A percentile compares a stretch with the other conserved stretches of the same genome.
phyloP scores from a whole-genome alignment of 2,329 filamentous ascomycete genomes.

The Trichocomaceae sp. region DNA sequence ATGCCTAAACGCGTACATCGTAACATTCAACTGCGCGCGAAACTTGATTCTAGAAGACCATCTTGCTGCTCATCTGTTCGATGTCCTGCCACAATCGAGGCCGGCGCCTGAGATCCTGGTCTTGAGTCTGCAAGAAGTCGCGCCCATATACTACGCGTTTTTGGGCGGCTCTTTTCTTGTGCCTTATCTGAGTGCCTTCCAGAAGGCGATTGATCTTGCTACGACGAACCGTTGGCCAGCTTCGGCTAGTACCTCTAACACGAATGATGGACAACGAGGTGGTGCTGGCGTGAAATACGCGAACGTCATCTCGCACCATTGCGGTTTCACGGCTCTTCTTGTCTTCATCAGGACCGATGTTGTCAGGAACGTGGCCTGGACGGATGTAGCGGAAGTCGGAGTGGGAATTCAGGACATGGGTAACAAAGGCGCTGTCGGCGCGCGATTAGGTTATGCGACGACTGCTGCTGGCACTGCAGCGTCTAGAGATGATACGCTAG shows the following conservation, averaged over 20 bases:
- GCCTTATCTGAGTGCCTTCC: conserved; percentile 68
- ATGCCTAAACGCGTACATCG: conserved; percentile 61
- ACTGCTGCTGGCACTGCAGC: conserved; percentile 26
- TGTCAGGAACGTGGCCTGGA: conserved; percentile 52
- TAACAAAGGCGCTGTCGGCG: conserved; percentile 87
- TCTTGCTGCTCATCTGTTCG: conserved; percentile 66
- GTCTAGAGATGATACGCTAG: conserved; percentile 43
- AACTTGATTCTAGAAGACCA: conserved; percentile 60
- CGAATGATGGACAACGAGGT: not conserved
- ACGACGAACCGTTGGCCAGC: conserved; percentile 40
- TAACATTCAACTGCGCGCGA: conserved; percentile 87
- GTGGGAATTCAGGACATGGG: conserved; percentile 84
- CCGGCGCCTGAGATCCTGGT: conserved; percentile 62
- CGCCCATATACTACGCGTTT: conserved; percentile 76
- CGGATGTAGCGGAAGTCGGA: conserved; percentile 76
- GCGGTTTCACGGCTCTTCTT: conserved; percentile 86
- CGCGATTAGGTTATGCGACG: conserved; percentile 57
- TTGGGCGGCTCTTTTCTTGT: conserved; percentile 73
- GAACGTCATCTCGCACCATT: conserved; percentile 63
- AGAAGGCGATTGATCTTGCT: conserved; percentile 65
- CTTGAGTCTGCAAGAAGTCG: conserved; percentile 75
- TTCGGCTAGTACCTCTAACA: not conserved
- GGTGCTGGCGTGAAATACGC: conserved; percentile 50
- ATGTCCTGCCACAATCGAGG: conserved; percentile 43
- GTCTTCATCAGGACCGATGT: conserved; percentile 65